Base-by-base conservation (phyloP, 306 rosid genomes). In the Betula pendula region DNA sequence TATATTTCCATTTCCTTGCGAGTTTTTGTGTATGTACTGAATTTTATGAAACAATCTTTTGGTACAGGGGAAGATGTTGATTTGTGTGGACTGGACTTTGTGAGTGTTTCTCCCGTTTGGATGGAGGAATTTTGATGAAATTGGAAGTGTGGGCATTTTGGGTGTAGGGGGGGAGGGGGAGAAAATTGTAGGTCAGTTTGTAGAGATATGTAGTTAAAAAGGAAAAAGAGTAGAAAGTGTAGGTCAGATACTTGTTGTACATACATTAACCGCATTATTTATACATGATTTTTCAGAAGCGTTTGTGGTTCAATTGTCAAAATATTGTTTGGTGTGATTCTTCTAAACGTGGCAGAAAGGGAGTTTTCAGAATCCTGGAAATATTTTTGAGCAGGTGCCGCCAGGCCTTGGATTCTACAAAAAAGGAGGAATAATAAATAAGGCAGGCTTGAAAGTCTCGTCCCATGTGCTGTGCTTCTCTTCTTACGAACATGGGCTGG, bases 221-320 rank as follows among this genome's bases (percentile, higher is more conserved):
- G 70, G 75, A 77, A 83, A 83, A 66, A 56, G 71, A 79, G 92
- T 24, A 48, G 69, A 49, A 42, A 40, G n/a, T n/a, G n/a, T n/a
- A n/a, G n/a, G n/a, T n/a, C 71, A 70, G 73, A 75, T 65, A 81
- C 74, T 13, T 84, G 8, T 80, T 89, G 90, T 84, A 88, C 42
- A 38, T 84, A 84, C 88, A 84, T 84, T 87, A 78, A 82, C 85
- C 72, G 71, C 70, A 80, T 87, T 87, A 75, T 72, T 84, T 83
- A 79, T 86, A 84, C 66, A 79, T 59, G 60, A 58, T 72, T 51
- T 75, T 77, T 74, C 55, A 75, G 72, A 69, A 62, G 33, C 43
- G 29, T 77, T 76, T 63, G 51, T 40, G 81, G 40, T 27, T 45
- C 43, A 8, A 33, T 15, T 63, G 12, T 66, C 70, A 44, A n/a